Evolutionary conservation across 345 rosid genomes (phyloP).

Genomic region (Eucalyptus brandiana): DNA sequence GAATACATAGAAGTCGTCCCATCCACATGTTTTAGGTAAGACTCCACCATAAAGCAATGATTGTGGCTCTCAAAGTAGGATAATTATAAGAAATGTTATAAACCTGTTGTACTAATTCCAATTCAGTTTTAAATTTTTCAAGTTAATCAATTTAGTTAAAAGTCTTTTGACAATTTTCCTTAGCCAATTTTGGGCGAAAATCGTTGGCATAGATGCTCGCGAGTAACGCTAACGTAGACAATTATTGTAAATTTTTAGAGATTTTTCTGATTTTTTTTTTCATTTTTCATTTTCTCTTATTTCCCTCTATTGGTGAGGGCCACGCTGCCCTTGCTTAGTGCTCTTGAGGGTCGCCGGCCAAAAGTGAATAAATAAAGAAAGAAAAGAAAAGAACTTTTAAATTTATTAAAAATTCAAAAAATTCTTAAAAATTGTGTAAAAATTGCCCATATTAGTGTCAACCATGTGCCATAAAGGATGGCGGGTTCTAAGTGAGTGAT

Average conservation of each 20-base stretch:
- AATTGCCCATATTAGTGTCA: background rate
- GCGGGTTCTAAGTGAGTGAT: background rate
- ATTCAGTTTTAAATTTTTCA: background rate
- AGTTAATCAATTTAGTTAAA: background rate
- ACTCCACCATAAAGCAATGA: background rate
- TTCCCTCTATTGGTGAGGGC: background rate
- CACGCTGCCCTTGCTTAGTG: background rate
- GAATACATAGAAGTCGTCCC: background rate
- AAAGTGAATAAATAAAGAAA: background rate
- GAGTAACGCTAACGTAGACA: rapidly evolving
- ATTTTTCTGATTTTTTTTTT: background rate
- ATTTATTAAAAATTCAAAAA: background rate
- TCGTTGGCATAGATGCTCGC: background rate
- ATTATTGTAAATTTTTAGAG: background rate
- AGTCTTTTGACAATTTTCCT: background rate
- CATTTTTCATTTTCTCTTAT: background rate
- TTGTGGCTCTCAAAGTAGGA: background rate
- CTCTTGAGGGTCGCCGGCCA: rapidly evolving
- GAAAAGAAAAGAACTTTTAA: background rate
- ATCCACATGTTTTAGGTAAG: background rate
- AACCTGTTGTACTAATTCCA: rapidly evolving
- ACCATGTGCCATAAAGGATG: background rate
- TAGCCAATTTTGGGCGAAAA: background rate
- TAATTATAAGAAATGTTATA: too few species aligned
- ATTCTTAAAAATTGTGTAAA: background rate